Base-by-base conservation (phyloP, 192 early-diverging fungal species). In the Podila minutissima region DNA sequence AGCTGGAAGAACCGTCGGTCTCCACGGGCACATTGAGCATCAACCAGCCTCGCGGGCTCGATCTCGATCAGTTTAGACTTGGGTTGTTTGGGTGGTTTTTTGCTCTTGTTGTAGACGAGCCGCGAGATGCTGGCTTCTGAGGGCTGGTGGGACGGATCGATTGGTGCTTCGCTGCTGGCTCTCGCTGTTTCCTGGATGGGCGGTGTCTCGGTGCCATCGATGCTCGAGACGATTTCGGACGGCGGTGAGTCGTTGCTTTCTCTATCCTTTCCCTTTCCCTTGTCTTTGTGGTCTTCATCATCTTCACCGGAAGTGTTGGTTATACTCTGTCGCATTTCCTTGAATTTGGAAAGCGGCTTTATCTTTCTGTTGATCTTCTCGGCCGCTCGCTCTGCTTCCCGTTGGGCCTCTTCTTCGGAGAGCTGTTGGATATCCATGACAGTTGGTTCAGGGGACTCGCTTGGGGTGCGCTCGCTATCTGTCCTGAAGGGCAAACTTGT, bases 1-100 rank as follows among this genome's bases (percentile, higher is more conserved):
- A 59, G 41, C 46, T 68, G 69, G 24, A 72, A 79, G 46, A 61
- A 79, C 8, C 76, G 65, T 37, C 65, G 64, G 35, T 79, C 76
- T 33, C 66, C 66, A 9, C 41, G 60, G 5, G 4, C 31, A 2
- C 69, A 62, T 31, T 79, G 59, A 5, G 70, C 76, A 28, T 79
- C 76, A 1, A 72, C 57, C 26, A 68, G 53, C 10, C 62, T 55
- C 5, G 70, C 53, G 31, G 63, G 38, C 7, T 72, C 76, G 22
- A 79, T 33, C 9, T 57, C 63, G 26, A 79, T 68, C 22, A 68
- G 5, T 20, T 37, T 59, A 26, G 13, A 19, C 24, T 55, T 17
- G 2, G 74, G 19, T n/a, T 59, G 10, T 20, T 66, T 71, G 31
- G 59, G 48, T 20, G 59, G 1, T 12, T 62, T 70, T 48, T 59